phyloP scores from a whole-genome alignment of 352 stramenopile species.

The Phytopythium ostracodes region DNA sequence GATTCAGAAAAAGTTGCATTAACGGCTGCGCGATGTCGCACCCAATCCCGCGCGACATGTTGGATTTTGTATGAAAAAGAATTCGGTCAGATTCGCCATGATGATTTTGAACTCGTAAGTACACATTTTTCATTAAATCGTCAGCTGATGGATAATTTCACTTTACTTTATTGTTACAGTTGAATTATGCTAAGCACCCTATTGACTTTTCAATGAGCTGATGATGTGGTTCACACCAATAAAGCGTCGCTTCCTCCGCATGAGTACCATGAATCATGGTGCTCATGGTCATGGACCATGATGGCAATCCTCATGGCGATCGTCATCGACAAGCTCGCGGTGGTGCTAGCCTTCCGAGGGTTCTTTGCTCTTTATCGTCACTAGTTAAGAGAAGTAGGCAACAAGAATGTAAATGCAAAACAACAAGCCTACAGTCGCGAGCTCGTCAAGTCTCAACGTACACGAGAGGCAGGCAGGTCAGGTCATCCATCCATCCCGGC shows the following conservation, averaged over 20 bases:
- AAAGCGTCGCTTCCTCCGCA: no score
- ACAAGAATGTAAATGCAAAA: neutral
- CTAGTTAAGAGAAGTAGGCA: neutral
- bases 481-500: neutral
- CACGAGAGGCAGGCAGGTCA: constrained; percentile 3
- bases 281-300: no score
- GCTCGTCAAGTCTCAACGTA: neutral
- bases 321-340: neutral
- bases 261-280: no score
- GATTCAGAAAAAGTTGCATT: no score
- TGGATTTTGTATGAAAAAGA: neutral
- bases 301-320: no score
- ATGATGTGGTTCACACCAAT: neutral
- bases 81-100: neutral
- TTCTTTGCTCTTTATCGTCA: neutral
- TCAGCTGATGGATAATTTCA: neutral
- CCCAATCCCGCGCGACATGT: neutral
- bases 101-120: neutral
- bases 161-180: neutral
- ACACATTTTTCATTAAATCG: neutral
- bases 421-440: neutral
- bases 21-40: no score
- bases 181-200: neutral
- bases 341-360: neutral
- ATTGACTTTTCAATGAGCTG: neutral